Evolutionary conservation across 2,329 filamentous ascomycete genomes (phyloP).

Genomic region (Pseudogymnoascus sp.): DNA sequence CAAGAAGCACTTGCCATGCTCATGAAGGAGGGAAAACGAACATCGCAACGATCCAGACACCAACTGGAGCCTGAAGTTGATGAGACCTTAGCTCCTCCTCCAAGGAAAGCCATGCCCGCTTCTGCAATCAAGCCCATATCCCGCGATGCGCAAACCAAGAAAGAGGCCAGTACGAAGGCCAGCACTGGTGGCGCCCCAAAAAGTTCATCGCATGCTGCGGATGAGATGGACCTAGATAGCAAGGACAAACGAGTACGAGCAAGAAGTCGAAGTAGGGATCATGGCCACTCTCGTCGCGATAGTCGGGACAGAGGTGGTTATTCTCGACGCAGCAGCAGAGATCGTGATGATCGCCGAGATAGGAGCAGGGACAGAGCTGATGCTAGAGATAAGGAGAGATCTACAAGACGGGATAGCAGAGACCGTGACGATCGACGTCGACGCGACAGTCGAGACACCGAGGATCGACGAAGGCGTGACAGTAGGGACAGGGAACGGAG

Average conservation of each 20-base stretch:
- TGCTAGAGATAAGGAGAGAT: slow-evolving; percentile 19
- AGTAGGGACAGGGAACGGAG: slow-evolving; percentile 15
- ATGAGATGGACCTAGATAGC: neutral
- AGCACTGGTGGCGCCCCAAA: neutral
- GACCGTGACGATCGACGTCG: slow-evolving; percentile 23
- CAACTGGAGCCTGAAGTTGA: slow-evolving; percentile 29
- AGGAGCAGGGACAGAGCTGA: neutral
- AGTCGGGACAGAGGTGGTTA: slow-evolving; percentile 14
- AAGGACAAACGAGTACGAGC: neutral
- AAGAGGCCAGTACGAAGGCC: neutral
- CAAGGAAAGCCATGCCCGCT: slow-evolving; percentile 26
- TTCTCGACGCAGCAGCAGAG: slow-evolving; percentile 15
- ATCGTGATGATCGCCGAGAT: slow-evolving; percentile 9
- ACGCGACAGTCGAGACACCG: slow-evolving; percentile 22
- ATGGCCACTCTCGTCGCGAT: slow-evolving; percentile 17
- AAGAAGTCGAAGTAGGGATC: slow-evolving; percentile 24
- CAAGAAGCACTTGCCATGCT: slow-evolving; percentile 29
- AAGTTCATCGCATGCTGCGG: neutral
- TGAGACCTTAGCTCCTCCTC: slow-evolving; percentile 27
- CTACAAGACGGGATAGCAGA: slow-evolving; percentile 16
- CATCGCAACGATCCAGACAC: slow-evolving; percentile 26
- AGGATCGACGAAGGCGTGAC: slow-evolving; percentile 28
- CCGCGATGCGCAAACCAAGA: slow-evolving; percentile 22
- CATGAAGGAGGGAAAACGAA: slow-evolving; percentile 27
- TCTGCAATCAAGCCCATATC: slow-evolving; percentile 30